A percentile compares a stretch with the other conserved stretches of the same genome.
These are phyloP conservation scores for Cercospora sp. DNA, from an alignment of 2,329 filamentous ascomycete genomes.

Conservation along the genomic window DNA sequence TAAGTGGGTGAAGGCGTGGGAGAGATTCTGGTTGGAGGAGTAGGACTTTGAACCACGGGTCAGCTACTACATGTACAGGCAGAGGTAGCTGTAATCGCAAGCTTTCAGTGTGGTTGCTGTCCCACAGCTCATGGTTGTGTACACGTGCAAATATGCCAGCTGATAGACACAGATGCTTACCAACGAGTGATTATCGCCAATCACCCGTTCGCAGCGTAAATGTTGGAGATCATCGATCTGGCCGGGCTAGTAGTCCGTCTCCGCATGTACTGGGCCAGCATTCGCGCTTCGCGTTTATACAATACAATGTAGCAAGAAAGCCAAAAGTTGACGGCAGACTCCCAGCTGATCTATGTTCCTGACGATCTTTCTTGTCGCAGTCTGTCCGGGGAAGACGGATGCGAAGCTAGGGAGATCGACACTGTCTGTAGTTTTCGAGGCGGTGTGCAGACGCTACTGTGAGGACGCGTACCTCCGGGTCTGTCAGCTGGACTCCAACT, in stretches of 20 bases:
- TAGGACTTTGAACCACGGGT: background rate
- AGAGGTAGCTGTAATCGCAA: background rate
- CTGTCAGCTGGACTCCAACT: background rate
- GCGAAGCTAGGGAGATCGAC: background rate
- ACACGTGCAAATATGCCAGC: background rate
- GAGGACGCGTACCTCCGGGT: background rate
- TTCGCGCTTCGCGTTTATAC: background rate
- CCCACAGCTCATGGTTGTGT: background rate
- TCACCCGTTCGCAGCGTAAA: background rate
- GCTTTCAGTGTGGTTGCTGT: background rate
- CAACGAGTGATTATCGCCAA: background rate
- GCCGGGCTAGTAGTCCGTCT: background rate
- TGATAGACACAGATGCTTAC: background rate
- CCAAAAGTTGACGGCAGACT: background rate
- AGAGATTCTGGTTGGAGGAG: conserved; percentile 14
- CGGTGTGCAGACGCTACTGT: background rate
- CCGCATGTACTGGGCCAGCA: background rate
- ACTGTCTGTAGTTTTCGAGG: background rate
- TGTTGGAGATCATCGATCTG: background rate
- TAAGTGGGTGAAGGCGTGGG: conserved; percentile 11
- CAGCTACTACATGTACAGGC: background rate
- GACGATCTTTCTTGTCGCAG: background rate
- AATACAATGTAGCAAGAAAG: background rate
- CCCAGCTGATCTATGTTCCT: background rate
- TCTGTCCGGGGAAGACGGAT: background rate